phyloP scores from a whole-genome alignment of 768 basidiomycete species.

The Boletus speciosus region DNA sequence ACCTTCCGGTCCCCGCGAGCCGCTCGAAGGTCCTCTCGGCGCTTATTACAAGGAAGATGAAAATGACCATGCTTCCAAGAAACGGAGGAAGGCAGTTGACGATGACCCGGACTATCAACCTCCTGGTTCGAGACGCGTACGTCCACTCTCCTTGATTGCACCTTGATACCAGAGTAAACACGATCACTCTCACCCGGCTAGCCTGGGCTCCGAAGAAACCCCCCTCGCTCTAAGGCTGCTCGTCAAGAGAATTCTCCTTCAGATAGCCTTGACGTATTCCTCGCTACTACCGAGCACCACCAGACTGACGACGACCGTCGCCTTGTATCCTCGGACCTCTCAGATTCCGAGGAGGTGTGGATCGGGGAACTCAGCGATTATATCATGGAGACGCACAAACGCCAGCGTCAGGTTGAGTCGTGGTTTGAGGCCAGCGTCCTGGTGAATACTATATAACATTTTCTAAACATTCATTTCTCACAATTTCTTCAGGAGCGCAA shows the following conservation, averaged over 20 bases:
- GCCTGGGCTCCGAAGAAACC: slow-evolving; percentile 43
- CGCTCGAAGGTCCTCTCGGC: slow-evolving; percentile 16
- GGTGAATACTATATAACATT: slow-evolving; percentile 38
- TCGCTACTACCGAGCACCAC: slow-evolving; percentile 18
- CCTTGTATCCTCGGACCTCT: slow-evolving; percentile 70
- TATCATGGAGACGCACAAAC: slow-evolving; percentile 65
- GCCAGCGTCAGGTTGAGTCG: slow-evolving; percentile 67
- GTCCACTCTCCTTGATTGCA: slow-evolving; percentile 26
- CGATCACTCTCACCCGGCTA: slow-evolving; percentile 8
- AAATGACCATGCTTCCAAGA: slow-evolving; percentile 38
- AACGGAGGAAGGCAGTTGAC: slow-evolving; percentile 44
- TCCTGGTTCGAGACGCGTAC: slow-evolving; percentile 49
- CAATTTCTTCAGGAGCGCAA: slow-evolving; percentile 60
- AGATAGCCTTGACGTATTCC: slow-evolving; percentile 20
- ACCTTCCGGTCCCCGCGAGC: slow-evolving; percentile 18
- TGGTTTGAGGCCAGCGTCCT: slow-evolving; percentile 68
- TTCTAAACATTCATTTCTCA: neutral
- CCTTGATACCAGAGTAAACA: neutral
- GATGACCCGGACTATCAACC: slow-evolving; percentile 58
- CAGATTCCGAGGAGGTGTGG: slow-evolving; percentile 81
- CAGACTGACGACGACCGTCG: slow-evolving; percentile 41
- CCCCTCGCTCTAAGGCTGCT: slow-evolving; percentile 36
- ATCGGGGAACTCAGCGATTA: slow-evolving; percentile 65
- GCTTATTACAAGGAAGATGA: slow-evolving; percentile 33
- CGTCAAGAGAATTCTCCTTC: slow-evolving; percentile 29